Conservation (phyloP, 2,329 filamentous ascomycete genomes). For the Chrysosporium queenslandicum region DNA sequence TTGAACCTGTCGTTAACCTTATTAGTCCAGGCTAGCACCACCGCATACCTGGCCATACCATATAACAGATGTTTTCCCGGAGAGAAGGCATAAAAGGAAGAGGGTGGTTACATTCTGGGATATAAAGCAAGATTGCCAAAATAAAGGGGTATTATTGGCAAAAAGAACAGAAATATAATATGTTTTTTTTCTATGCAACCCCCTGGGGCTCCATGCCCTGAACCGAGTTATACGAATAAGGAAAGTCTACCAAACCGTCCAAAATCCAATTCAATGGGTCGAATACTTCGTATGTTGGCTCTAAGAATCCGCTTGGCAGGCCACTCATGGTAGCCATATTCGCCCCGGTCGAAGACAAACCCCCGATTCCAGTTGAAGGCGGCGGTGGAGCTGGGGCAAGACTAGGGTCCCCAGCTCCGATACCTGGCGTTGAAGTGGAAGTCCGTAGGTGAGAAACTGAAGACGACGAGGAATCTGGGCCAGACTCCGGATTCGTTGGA, state of each 20-base stretch:
- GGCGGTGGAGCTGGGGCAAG: conserved; percentile 32
- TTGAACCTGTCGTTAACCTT: too few relatives aligned
- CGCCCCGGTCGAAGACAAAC: conserved; percentile 18
- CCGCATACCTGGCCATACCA: too few relatives aligned
- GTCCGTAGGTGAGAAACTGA: conserved; percentile 41
- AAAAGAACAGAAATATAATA: not conserved
- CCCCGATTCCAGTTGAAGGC: conserved; percentile 25
- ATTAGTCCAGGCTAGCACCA: too few relatives aligned
- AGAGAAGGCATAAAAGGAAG: too few relatives aligned
- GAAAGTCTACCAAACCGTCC: conserved; percentile 73
- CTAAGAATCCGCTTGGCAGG: conserved; percentile 45
- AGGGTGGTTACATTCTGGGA: too few relatives aligned
- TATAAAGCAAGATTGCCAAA: too few relatives aligned
- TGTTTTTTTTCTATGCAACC: conserved; percentile 24
- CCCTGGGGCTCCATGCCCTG: conserved; percentile 38
- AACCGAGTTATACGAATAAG: conserved; percentile 54
- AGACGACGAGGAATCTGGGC: conserved; percentile 60
- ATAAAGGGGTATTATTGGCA: not conserved
- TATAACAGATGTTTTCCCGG: too few relatives aligned
- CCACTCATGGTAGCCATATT: conserved; percentile 19
- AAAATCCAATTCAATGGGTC: conserved; percentile 91
- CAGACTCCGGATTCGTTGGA: conserved; percentile 73
- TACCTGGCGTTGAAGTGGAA: conserved; percentile 29
- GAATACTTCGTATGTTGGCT: conserved; percentile 74
- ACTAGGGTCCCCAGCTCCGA: conserved; percentile 33